Conservation (phyloP, 192 early-diverging fungal genomes). For the Spizellomyces punctatus region DNA sequence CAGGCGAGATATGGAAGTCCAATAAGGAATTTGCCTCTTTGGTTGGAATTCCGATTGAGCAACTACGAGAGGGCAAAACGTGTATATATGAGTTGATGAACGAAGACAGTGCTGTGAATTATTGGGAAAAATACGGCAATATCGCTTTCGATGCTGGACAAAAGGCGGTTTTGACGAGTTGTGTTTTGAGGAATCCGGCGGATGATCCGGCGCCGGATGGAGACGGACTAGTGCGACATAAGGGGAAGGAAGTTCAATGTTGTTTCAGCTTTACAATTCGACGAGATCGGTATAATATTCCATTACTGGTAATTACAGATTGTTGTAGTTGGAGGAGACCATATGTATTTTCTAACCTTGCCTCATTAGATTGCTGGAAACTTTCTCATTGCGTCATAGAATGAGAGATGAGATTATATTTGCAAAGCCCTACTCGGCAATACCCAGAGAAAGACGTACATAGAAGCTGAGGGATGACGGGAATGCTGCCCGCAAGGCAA, state of each 20-base stretch:
- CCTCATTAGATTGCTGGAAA: constrained; percentile 34
- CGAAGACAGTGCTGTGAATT: constrained; percentile 93
- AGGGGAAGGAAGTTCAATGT: constrained; percentile 52
- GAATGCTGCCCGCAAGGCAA: background rate
- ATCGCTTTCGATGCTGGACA: constrained; percentile 96
- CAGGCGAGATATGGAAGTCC: constrained; percentile 95
- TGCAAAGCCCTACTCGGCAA: background rate
- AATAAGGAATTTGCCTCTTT: constrained; percentile 94
- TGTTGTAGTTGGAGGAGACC: background rate
- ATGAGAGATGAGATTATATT: background rate
- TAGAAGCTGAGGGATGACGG: no score
- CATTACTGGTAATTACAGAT: constrained; percentile 42
- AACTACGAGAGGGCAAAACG: constrained; percentile 72
- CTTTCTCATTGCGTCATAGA: constrained; percentile 18
- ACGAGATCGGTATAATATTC: constrained; percentile 92
- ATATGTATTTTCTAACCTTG: background rate
- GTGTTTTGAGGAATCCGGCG: constrained; percentile 72
- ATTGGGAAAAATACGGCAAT: constrained; percentile 98
- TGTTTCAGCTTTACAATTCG: constrained; percentile 97
- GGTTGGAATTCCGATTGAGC: constrained; percentile 80
- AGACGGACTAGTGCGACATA: constrained; percentile 8
- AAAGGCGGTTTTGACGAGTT: constrained; percentile 94
- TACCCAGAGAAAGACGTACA: background rate
- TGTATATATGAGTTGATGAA: constrained; percentile 72
- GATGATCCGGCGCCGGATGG: constrained; percentile 47